Conservation (phyloP, 73 alveolate genomes). For the Paramecium tetraurelia region DNA sequence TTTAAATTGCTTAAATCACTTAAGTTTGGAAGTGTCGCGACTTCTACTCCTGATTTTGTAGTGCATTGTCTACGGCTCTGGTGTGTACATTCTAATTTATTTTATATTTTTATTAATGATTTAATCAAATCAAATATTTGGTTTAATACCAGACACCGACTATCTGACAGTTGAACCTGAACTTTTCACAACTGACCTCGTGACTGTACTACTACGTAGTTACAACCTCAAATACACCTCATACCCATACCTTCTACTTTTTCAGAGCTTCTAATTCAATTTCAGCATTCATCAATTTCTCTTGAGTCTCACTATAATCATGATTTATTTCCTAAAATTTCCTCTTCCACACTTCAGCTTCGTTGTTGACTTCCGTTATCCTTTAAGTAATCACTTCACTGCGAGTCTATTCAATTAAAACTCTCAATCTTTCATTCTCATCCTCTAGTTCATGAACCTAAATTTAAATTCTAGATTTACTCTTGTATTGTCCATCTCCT, state of each 20-base stretch:
- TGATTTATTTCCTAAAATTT: neutral
- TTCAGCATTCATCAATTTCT: neutral
- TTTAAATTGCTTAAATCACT: neutral
- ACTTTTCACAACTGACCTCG: neutral
- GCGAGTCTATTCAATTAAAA: neutral
- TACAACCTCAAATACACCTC: neutral
- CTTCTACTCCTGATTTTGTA: conserved; percentile 1
- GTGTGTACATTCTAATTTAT: neutral
- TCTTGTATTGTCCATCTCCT: neutral
- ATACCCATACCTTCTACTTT: neutral
- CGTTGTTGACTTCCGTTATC: neutral
- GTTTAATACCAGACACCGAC: neutral
- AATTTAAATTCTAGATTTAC: neutral
- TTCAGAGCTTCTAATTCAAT: neutral
- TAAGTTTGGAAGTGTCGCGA: neutral
- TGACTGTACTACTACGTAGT: neutral
- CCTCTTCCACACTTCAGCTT: neutral
- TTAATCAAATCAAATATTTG: neutral
- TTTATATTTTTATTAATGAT: conserved; percentile 1
- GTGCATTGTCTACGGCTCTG: conserved; percentile 15
- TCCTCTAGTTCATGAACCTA: neutral
- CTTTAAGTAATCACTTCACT: neutral
- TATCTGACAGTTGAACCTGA: neutral
- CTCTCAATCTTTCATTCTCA: neutral
- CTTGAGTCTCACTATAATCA: neutral